These are phyloP conservation scores for Zoysia pacifica DNA, from an alignment of 176 grass and related monocot species.

Conservation along the genomic window DNA sequence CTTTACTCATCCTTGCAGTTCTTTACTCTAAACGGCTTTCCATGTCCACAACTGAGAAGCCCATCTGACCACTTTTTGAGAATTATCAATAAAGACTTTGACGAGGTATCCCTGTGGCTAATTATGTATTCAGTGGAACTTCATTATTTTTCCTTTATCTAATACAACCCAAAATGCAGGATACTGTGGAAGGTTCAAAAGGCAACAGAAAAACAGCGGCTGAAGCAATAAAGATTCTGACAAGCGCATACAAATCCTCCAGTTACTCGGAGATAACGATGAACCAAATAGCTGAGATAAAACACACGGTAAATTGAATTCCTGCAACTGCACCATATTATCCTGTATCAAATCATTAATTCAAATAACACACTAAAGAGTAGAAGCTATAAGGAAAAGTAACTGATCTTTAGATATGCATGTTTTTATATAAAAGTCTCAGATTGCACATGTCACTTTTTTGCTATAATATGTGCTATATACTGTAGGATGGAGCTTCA, in stretches of 20 bases:
- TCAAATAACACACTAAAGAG: no score
- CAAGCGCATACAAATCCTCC: constrained; percentile 34
- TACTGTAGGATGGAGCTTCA: constrained; percentile 32
- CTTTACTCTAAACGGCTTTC: constrained; percentile 48
- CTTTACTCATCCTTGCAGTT: constrained; percentile 30
- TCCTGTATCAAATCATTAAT: no score
- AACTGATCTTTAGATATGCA: no score
- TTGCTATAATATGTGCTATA: background rate
- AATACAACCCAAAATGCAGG: constrained; percentile 27
- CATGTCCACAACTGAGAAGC: constrained; percentile 45
- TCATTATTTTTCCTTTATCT: background rate
- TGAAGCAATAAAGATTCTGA: constrained; percentile 47
- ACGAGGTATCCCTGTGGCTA: constrained; percentile 36
- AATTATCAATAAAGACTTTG: constrained; percentile 56
- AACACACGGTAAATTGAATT: constrained; percentile 29
- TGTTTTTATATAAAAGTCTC: no score
- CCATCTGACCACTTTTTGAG: constrained; percentile 52
- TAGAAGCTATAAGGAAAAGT: no score
- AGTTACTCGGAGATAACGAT: constrained; percentile 26
- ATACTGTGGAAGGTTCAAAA: constrained; percentile 29
- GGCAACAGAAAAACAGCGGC: constrained; percentile 28
- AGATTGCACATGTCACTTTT: background rate
- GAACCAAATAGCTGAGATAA: constrained; percentile 36
- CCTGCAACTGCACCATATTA: background rate
- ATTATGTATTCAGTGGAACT: background rate